Evolutionary conservation across 495 filamentous ascomycete genomes (phyloP), one percentile per base, ranked within the genome.

Genomic region (Hypoxylon intermedium): DNA sequence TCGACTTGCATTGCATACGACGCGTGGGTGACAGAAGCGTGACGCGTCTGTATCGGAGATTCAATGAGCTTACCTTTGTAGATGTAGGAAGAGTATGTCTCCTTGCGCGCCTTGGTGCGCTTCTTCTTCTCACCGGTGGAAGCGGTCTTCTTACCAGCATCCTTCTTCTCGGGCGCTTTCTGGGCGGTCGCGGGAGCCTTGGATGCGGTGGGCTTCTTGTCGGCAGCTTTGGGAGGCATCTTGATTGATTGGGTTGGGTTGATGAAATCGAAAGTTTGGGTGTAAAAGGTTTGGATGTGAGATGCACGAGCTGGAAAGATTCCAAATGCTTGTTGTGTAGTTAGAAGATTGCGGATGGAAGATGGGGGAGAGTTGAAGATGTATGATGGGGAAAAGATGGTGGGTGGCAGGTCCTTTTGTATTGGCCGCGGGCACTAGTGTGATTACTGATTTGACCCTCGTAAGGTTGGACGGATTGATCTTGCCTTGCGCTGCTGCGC

Each of bases 1-100:
- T 44, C n/a, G 13, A 38, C n/a, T 44, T 13, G 44, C 46, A 42
- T 30, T 26, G n/a, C n/a, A n/a, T n/a, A 30, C 9, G 50, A 42
- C 44, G 40, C 44, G 47, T 55, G 21, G n/a, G 26, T 37, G 19
- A n/a, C 23, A 23, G 16, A 34, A 42, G 53, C 21, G 51, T 34
- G 42, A 40, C 45, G 51, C 44, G 46, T 51, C 42, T 50, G 40
- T 11, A 20, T 21, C 15, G 34, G 21, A 48, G 24, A 28, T 34
- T 19, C 11, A 33, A 50, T 49, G 19, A 53, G 72, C 89, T 78
- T 78, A 97, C 94, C 94, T 85, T 98, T 98, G 88, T 98, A 98
- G 84, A 98, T 98, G 88, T 98, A 98, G 37, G 89, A 94, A 66
- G 91, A 96, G 83, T 98, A 98, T 49, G 94, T 98, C 87, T 98